Conservation (phyloP, 352 stramenopile species). For the Phytophthora tubulina region DNA sequence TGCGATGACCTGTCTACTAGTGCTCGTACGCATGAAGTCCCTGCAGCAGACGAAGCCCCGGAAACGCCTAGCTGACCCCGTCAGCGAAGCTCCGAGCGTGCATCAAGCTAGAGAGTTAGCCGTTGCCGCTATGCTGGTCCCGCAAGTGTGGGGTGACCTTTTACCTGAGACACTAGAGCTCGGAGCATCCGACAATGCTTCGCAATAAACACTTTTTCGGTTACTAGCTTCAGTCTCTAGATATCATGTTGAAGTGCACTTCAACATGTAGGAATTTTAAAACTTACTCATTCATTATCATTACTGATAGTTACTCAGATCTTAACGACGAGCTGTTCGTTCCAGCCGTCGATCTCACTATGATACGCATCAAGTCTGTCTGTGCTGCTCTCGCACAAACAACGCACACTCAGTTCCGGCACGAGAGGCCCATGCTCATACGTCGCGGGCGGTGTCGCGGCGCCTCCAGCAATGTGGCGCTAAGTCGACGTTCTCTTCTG, state of each 20-base stretch:
- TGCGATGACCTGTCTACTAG: background rate
- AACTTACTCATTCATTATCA: slow-evolving; percentile 1
- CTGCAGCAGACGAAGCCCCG: slow-evolving; percentile 6
- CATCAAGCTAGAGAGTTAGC: background rate
- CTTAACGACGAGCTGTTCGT: slow-evolving; percentile 26
- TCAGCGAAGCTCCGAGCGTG: background rate
- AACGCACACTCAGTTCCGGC: slow-evolving; percentile 32
- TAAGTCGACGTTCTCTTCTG: slow-evolving; percentile 44
- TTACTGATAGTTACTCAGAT: slow-evolving; percentile 21
- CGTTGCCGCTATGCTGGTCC: background rate
- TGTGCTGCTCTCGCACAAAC: slow-evolving; percentile 8
- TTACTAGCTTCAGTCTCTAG: slow-evolving; percentile 9
- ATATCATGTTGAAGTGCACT: slow-evolving; percentile 27
- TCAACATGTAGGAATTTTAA: slow-evolving; percentile 12
- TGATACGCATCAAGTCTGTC: slow-evolving; percentile 11
- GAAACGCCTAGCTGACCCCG: slow-evolving; percentile 11
- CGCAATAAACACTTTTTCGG: background rate
- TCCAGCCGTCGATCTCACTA: slow-evolving; percentile 26
- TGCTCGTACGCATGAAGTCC: slow-evolving; percentile 3
- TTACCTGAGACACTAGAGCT: slow-evolving; percentile 28
- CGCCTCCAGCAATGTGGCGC: slow-evolving; percentile 42
- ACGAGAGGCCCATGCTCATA: slow-evolving; percentile 40
- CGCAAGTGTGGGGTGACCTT: slow-evolving; percentile 18
- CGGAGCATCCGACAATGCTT: slow-evolving; percentile 10
- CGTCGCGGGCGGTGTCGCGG: slow-evolving; percentile 38